Conservation (phyloP, 2,329 filamentous ascomycete species). For the Byssothecium circinans region DNA sequence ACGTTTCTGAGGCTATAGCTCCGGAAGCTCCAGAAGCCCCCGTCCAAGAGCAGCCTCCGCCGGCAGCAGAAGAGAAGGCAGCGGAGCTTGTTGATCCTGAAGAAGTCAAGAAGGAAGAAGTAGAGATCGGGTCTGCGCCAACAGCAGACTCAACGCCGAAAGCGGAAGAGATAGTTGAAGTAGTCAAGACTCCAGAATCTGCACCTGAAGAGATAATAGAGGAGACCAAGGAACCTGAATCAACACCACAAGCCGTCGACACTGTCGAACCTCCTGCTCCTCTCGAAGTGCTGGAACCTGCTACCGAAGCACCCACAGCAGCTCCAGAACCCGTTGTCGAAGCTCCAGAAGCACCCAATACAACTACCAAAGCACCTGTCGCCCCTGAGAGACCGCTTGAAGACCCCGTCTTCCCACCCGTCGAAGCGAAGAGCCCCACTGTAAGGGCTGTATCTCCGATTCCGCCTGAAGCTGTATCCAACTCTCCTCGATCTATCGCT, state of each 20-base stretch:
- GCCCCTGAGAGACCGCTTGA: not conserved
- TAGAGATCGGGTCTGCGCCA: not conserved
- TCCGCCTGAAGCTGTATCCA: constrained; percentile 18
- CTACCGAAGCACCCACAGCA: no score
- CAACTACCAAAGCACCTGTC: not conserved
- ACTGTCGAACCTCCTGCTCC: not conserved
- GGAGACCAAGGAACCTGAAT: constrained; percentile 1
- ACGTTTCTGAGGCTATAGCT: no score
- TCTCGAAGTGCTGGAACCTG: not conserved
- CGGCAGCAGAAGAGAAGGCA: not conserved
- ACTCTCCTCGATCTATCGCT: constrained; percentile 24
- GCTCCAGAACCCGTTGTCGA: not conserved
- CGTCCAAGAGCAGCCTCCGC: not conserved
- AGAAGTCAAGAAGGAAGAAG: not conserved
- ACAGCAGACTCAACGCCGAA: not conserved
- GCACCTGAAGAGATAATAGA: constrained; percentile 1
- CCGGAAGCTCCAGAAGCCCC: not conserved
- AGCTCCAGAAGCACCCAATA: not conserved
- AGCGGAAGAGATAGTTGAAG: not conserved
- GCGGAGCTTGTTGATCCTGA: not conserved
- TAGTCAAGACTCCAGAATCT: constrained; percentile 6
- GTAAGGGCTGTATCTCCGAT: constrained; percentile 15
- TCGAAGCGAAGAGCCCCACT: constrained; percentile 2
- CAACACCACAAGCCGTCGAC: not conserved
- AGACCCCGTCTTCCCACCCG: not conserved